Evolutionary conservation across 2,329 filamentous ascomycete species (phyloP), one percentile per base, ranked within the genome.

Genomic region (Whalleya microplaca): DNA sequence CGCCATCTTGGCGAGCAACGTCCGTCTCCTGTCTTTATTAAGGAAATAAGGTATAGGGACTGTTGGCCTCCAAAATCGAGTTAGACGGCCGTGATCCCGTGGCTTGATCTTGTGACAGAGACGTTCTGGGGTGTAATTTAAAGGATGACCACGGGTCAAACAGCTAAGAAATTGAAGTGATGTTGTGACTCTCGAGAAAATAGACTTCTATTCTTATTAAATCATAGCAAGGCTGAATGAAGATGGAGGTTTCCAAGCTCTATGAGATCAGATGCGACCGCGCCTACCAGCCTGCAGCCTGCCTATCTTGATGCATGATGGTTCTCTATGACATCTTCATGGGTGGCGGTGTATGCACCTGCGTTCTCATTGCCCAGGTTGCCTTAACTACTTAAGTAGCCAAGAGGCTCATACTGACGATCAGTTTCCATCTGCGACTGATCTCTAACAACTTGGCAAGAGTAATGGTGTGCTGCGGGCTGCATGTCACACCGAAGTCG

Each of bases 1-100:
- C 46, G 61, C 50, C 67, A 69, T 69, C 27, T 62, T 63, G 50
- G 52, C 40, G 23, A 23, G n/a, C 10, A 21, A 29, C 4, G 44
- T 16, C 41, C 23, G 37, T 23, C 51, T 45, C 12, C 27, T 16
- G 40, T 21, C 21, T 49, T 56, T 56, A 48, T 53, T 21, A 21
- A 42, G 14, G 18, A 23, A 40, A 51, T 56, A 50, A 60, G 52
- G 27, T 18, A 5, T 44, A 55, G 43, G 45, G 37, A 32, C 19
- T 48, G 41, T 47, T 48, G 20, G 51, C 50, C 21, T 42, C 27
- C 53, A 18, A 29, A 20, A 21, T 20, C 10, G 44, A 47, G 40
- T 45, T 41, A 43, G 14, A 47, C 32, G 55, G 49, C 43, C 44
- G 52, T 64, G 63, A 66, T 59, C 32, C 14, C 32, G 32, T 37